A percentile compares a stretch with the other conserved stretches of the same genome.
phyloP scores from a whole-genome alignment of 2,329 filamentous ascomycete genomes.

The Colletotrichum liaoningense region DNA sequence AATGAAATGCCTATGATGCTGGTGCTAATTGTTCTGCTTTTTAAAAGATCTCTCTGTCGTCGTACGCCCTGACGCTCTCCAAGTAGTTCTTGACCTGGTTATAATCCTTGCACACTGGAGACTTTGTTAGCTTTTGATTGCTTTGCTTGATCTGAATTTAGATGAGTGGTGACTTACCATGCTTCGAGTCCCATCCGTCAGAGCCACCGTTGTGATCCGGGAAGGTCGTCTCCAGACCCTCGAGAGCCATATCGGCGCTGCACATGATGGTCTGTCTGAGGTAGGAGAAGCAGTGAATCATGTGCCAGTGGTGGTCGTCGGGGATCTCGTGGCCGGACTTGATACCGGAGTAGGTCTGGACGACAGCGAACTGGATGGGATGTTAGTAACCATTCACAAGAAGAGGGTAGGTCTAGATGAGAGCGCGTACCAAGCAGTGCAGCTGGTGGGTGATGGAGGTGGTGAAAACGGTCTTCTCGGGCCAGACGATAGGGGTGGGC shows the following conservation, averaged over 20 bases:
- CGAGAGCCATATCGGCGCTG: constrained; percentile 56
- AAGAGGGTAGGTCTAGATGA: not conserved
- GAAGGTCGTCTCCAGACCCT: constrained; percentile 59
- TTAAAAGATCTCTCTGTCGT: constrained; percentile 56
- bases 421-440: constrained; percentile 50
- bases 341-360: constrained; percentile 56
- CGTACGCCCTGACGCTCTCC: constrained; percentile 57
- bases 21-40: not conserved
- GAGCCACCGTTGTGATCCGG: constrained; percentile 58
- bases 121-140: not conserved
- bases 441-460: constrained; percentile 57
- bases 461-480: constrained; percentile 52
- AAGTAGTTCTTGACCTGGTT: constrained; percentile 53
- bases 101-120: constrained; percentile 56
- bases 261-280: constrained; percentile 60
- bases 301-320: constrained; percentile 58
- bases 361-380: constrained; percentile 49
- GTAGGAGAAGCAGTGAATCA: constrained; percentile 62
- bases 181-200: constrained; percentile 60
- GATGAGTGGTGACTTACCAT: constrained; percentile 44
- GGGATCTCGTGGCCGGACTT: constrained; percentile 51
- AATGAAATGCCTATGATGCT: not conserved
- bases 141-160: not conserved
- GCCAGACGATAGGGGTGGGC: constrained; percentile 48
- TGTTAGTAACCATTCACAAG: not conserved